Conservation (phyloP, 805 yeast species). For the Suhomyces vadensis region DNA sequence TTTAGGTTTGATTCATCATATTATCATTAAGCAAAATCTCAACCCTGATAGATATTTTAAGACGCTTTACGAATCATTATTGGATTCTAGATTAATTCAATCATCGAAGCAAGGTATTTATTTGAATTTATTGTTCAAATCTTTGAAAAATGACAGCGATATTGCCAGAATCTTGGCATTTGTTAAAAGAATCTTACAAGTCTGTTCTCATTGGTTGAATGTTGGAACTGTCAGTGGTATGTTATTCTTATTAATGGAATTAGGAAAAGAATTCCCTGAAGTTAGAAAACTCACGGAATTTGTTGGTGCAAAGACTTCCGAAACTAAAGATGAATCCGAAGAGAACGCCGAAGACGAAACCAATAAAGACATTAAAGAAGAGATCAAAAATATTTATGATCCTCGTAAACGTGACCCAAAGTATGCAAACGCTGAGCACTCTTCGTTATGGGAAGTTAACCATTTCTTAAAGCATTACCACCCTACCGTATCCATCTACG, state of each 20-base stretch:
- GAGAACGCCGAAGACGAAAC: constrained; percentile 53
- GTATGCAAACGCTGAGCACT: constrained; percentile 77
- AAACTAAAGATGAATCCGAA: constrained; percentile 45
- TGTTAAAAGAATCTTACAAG: constrained; percentile 85
- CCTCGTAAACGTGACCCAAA: constrained; percentile 91
- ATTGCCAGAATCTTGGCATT: constrained; percentile 78
- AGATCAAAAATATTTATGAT: constrained; percentile 57
- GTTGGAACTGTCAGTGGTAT: constrained; percentile 87
- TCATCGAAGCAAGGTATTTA: constrained; percentile 94
- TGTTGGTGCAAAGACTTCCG: constrained; percentile 47
- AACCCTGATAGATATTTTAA: constrained; percentile 73
- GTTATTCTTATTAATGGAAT: constrained; percentile 69
- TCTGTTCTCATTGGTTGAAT: constrained; percentile 82
- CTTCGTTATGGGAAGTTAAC: constrained; percentile 85
- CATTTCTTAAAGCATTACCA: constrained; percentile 82
- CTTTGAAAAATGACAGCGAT: constrained; percentile 69
- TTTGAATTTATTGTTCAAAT: constrained; percentile 79
- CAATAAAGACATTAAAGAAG: constrained; percentile 25
- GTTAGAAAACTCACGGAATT: constrained; percentile 62
- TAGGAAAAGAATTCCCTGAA: constrained; percentile 64
- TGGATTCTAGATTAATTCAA: constrained; percentile 79
- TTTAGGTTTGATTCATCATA: constrained; percentile 78
- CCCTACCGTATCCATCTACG: constrained; percentile 86
- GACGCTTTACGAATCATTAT: constrained; percentile 84
- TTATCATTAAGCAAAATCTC: constrained; percentile 60